A percentile compares a stretch with the other conserved stretches of the same genome.
These are phyloP conservation scores for Pyrus bretschneideri DNA, from an alignment of 306 rosid species.

Conservation along the genomic window DNA sequence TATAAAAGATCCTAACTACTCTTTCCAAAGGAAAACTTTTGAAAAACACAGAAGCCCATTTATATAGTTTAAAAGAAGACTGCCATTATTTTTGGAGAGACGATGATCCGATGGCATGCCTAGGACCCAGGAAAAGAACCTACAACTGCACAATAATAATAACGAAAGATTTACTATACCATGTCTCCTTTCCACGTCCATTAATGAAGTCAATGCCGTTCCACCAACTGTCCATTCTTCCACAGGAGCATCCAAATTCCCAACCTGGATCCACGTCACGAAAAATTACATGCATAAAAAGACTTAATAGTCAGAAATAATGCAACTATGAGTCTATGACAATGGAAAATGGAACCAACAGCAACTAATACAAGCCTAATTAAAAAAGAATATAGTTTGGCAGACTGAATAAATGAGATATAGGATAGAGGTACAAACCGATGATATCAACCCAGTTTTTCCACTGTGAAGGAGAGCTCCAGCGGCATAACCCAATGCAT, in stretches of 20 bases:
- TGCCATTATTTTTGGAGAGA: neutral
- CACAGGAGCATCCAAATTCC: conserved; percentile 80
- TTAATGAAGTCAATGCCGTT: conserved; percentile 78
- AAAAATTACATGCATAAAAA: conserved; percentile 2
- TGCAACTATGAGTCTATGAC: neutral
- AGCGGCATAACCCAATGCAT: conserved; percentile 92
- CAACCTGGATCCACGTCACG: conserved; percentile 51
- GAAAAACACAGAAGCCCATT: neutral
- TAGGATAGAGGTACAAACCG: conserved; percentile 48
- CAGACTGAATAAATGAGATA: neutral
- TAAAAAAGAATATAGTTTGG: neutral
- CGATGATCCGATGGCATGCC: neutral
- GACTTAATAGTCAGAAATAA: neutral
- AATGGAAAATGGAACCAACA: neutral
- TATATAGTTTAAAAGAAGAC: neutral
- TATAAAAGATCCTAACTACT: neutral
- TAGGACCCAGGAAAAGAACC: neutral
- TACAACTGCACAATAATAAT: neutral
- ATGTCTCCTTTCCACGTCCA: conserved; percentile 99
- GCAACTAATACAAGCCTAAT: neutral
- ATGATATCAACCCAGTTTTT: conserved; percentile 89
- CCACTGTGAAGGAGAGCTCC: conserved; percentile 92
- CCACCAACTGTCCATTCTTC: conserved; percentile 95
- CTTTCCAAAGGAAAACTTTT: neutral
- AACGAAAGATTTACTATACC: conserved; percentile 34